These are phyloP conservation scores for Trichoderma atroviride DNA, from an alignment of 2,329 filamentous ascomycete genomes.

Conservation along the genomic window DNA sequence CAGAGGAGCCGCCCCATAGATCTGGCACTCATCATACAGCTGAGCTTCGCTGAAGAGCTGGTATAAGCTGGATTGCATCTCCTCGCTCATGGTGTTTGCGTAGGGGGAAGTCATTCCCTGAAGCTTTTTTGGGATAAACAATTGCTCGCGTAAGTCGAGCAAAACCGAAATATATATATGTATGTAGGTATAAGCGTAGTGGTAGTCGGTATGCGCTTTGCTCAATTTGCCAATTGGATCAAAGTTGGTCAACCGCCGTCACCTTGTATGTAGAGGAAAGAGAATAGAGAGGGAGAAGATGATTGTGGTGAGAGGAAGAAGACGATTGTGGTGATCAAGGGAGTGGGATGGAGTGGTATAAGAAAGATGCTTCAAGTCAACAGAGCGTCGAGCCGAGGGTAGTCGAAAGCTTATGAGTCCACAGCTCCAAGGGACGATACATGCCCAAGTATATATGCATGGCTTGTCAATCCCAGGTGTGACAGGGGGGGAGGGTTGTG, in stretches of 20 bases:
- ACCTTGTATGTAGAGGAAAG: neutral
- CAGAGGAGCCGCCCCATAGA: constrained; percentile 1
- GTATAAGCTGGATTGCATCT: constrained; percentile 8
- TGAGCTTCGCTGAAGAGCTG: constrained; percentile 13
- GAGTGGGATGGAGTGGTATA: neutral
- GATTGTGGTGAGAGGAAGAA: neutral
- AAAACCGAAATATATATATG: neutral
- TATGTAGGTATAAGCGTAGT: neutral
- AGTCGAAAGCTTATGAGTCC: constrained; percentile 11
- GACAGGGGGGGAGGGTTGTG: constrained; percentile 9
- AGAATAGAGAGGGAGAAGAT: neutral
- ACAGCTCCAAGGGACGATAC: constrained; percentile 1
- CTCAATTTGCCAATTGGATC: neutral
- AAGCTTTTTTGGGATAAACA: neutral
- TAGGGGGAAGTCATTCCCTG: neutral
- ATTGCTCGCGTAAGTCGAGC: neutral
- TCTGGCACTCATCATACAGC: constrained; percentile 9
- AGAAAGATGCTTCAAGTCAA: neutral
- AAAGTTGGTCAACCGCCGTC: neutral
- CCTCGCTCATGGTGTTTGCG: constrained; percentile 14
- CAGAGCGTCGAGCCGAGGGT: neutral
- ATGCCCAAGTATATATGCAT: neutral
- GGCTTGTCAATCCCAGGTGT: neutral
- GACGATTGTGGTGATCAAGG: neutral
- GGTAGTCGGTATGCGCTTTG: neutral